Conservation (phyloP, 441 rosid genomes). For the Erodium texanum region DNA sequence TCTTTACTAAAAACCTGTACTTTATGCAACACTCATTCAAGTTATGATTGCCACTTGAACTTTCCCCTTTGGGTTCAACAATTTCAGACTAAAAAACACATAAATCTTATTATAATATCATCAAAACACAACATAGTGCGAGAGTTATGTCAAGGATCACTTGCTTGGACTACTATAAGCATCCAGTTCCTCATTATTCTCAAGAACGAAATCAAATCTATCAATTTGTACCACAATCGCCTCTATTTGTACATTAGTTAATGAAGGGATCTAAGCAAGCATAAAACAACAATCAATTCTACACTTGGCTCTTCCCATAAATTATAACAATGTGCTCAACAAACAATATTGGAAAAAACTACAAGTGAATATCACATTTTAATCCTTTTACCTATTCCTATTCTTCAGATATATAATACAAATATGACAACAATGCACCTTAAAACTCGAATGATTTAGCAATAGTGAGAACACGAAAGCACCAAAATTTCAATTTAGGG, state of each 20-base stretch:
- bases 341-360: too few species aligned
- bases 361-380: too few species aligned
- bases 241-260: slow-evolving; percentile 80
- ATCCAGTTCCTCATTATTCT: slow-evolving; percentile 68
- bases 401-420: too few species aligned
- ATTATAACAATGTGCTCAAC: too few species aligned
- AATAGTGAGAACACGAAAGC: too few species aligned
- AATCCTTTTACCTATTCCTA: too few species aligned
- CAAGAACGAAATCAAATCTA: slow-evolving; percentile 88
- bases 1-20: background rate
- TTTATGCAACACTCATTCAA: background rate
- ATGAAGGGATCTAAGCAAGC: slow-evolving; percentile 60
- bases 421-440: too few species aligned
- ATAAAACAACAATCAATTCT: slow-evolving; percentile 12
- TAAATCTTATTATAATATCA: background rate
- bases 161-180: slow-evolving; percentile 45
- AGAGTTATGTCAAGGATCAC: slow-evolving; percentile 25
- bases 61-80: background rate
- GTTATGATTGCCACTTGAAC: background rate
- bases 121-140: background rate
- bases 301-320: too few species aligned
- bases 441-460: too few species aligned
- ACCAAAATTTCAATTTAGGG: too few species aligned
- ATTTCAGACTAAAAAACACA: background rate
- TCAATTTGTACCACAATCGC: slow-evolving; percentile 82